Evolutionary conservation across 2,329 filamentous ascomycete genomes (phyloP).

Genomic region (Nemania bipapillata): DNA sequence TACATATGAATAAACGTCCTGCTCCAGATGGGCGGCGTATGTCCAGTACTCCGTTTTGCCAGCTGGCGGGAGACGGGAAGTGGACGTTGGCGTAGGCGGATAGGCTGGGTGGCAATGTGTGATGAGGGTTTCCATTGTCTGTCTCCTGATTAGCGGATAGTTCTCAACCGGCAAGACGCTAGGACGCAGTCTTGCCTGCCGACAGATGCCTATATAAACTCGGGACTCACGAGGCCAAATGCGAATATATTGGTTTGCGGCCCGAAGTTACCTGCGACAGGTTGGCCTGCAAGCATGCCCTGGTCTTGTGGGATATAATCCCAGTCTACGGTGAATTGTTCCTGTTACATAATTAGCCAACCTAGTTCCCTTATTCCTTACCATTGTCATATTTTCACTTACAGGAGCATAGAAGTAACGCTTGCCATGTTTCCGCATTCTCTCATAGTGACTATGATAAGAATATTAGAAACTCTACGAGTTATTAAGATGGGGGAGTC

Average conservation of each 20-base stretch:
- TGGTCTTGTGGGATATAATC: constrained; percentile 29
- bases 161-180: not conserved
- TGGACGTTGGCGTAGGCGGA: constrained; percentile 22
- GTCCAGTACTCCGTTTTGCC: constrained; percentile 18
- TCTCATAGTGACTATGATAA: constrained; percentile 35
- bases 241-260: constrained; percentile 40
- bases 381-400: not conserved
- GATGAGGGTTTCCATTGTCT: constrained; percentile 39
- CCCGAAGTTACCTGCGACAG: constrained; percentile 38
- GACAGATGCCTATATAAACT: not conserved
- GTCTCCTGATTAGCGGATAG: not conserved
- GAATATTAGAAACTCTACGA: not conserved
- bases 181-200: no score
- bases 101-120: constrained; percentile 26
- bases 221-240: constrained; percentile 31
- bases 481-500: not conserved
- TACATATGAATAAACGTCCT: constrained; percentile 2
- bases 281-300: not conserved
- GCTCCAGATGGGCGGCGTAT: constrained; percentile 30
- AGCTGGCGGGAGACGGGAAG: not conserved
- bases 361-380: no score
- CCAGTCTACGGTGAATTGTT: constrained; percentile 41
- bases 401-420: constrained; percentile 34
- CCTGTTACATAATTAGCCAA: constrained; percentile 15
- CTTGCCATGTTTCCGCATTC: constrained; percentile 25